phyloP scores from a whole-genome alignment of 2,329 filamentous ascomycete genomes.

The Talaromyces sp. region DNA sequence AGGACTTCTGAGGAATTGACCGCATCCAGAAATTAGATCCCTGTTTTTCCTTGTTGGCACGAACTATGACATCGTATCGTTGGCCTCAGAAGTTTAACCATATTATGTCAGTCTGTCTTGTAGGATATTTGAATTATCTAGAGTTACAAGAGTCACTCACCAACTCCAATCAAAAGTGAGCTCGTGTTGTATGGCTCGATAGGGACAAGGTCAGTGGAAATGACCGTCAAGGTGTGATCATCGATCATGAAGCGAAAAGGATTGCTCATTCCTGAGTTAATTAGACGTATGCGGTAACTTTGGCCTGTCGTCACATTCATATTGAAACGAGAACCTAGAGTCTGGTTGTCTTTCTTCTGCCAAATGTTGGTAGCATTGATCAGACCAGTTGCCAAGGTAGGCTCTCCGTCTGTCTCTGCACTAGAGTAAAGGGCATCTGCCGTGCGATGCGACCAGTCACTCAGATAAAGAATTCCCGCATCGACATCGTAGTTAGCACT shows the following conservation, averaged over 20 bases:
- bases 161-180: conserved; percentile 50
- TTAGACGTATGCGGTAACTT: conserved; percentile 30
- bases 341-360: conserved; percentile 21
- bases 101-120: background rate
- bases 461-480: conserved; percentile 37
- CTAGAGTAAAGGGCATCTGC: conserved; percentile 22
- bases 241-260: conserved; percentile 50
- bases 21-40: conserved; percentile 45
- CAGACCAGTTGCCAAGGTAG: conserved; percentile 30
- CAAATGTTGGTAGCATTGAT: conserved; percentile 45
- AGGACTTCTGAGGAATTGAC: conserved; percentile 46
- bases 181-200: conserved; percentile 58
- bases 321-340: conserved; percentile 44
- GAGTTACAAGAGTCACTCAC: too few species aligned
- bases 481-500: conserved; percentile 44
- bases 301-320: conserved; percentile 50
- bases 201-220: conserved; percentile 62
- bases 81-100: conserved; percentile 30
- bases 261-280: conserved; percentile 31
- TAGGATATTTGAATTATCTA: background rate
- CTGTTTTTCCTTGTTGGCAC: conserved; percentile 25
- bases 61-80: conserved; percentile 44
- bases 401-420: background rate
- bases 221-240: conserved; percentile 60
- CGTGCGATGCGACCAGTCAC: conserved; percentile 35